Percentiles rank a stretch among this genome's conserved stretches.
Conservation (phyloP, 306 rosid genomes). For the Ormosia semicastrata region DNA sequence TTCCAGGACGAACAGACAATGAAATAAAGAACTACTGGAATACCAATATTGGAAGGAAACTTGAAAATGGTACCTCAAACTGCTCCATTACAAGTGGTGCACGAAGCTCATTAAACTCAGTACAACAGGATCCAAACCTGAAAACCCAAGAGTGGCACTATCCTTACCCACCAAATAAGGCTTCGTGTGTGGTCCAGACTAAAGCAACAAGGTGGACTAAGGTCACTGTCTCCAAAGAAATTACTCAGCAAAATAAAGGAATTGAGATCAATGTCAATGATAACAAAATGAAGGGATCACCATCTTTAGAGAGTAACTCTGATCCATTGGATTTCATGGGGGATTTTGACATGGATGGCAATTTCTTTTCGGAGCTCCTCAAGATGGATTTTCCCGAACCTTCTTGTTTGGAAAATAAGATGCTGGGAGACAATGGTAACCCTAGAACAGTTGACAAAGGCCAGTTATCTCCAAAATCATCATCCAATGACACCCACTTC, state of each 20-base stretch:
- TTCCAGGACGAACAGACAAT: slow-evolving; percentile 76
- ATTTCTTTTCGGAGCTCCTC: slow-evolving; percentile 44
- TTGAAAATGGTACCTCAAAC: slow-evolving; percentile 25
- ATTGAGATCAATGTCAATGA: background rate
- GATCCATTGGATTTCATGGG: slow-evolving; percentile 31
- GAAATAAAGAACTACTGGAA: slow-evolving; percentile 71
- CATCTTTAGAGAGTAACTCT: background rate
- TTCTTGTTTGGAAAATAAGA: slow-evolving; percentile 16
- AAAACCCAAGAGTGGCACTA: background rate
- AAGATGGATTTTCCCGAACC: slow-evolving; percentile 38
- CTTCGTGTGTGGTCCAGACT: slow-evolving; percentile 37
- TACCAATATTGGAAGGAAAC: slow-evolving; percentile 54
- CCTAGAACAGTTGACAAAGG: background rate
- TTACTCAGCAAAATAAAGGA: background rate
- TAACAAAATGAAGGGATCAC: background rate
- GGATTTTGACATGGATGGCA: slow-evolving; percentile 48
- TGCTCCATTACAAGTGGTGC: background rate
- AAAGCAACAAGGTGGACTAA: slow-evolving; percentile 63
- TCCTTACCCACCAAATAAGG: background rate
- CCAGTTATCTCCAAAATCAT: slow-evolving; percentile 4
- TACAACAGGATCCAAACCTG: background rate
- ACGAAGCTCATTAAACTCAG: background rate
- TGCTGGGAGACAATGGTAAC: background rate
- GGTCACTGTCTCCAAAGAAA: slow-evolving; percentile 18
- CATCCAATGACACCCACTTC: background rate